These are phyloP conservation scores for Orbilia oligospora DNA, from an alignment of 2,329 filamentous ascomycete genomes.

Conservation along the genomic window DNA sequence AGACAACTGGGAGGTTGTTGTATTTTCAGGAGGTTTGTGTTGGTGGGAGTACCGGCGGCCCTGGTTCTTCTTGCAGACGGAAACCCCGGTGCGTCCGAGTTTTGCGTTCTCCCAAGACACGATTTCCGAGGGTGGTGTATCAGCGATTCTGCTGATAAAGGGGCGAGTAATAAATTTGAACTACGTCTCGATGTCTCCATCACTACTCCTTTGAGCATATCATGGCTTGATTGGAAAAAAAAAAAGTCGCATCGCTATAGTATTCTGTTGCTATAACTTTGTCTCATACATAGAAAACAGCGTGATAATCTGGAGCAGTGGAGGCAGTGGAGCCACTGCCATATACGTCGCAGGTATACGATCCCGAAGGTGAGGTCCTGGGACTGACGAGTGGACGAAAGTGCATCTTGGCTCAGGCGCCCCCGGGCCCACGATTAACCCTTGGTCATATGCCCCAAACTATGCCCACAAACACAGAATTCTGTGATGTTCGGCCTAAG, in stretches of 20 bases:
- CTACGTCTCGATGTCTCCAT: not conserved
- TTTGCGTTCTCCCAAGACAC: conserved; percentile 18
- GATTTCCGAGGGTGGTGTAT: conserved; percentile 24
- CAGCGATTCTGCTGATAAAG: conserved; percentile 15
- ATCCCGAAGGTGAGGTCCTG: conserved; percentile 50
- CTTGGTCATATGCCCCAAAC: conserved; percentile 31
- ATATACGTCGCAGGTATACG: conserved; percentile 17
- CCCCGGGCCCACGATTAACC: conserved; percentile 32
- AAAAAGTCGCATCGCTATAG: conserved; percentile 5
- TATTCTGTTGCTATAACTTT: conserved; percentile 2
- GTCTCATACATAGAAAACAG: conserved; percentile 26
- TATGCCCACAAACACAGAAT: not conserved
- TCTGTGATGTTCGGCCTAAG: conserved; percentile 1
- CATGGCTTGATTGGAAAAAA: conserved; percentile 9
- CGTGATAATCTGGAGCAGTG: conserved; percentile 35
- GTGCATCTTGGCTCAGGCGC: conserved; percentile 35
- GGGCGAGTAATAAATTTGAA: not conserved
- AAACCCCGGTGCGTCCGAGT: conserved; percentile 25
- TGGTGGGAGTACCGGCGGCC: not conserved
- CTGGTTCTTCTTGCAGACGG: not conserved
- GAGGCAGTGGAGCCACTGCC: conserved; percentile 35
- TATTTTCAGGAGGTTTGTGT: conserved; percentile 24
- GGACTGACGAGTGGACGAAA: conserved; percentile 39
- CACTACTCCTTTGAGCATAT: no score
- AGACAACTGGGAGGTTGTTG: conserved; percentile 17